Base-by-base conservation (phyloP, 208 protist species). In the Kentomonas sorsogonicus region DNA sequence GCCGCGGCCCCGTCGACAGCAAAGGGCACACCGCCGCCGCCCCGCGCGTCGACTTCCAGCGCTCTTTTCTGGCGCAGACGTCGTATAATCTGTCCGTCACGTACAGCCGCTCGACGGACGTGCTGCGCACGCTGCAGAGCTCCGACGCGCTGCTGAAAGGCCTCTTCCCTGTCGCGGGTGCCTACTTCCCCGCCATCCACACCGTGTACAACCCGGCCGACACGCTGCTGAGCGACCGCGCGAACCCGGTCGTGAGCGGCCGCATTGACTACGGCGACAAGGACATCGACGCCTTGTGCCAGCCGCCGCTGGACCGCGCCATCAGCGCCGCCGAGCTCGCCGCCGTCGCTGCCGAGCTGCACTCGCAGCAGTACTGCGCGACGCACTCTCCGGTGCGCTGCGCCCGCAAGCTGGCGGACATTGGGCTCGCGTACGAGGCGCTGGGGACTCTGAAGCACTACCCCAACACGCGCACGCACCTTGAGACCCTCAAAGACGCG, bases 51-150 rank as follows among this genome's bases (percentile, higher is more conserved):
- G 50, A 66, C 23, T 45, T 45, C 3, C 29, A 33, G 3, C 16
- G n/a, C 15, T 50, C 60, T 13, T 67, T 76, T 38, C 63, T 81
- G 39, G 34, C 58, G 10, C 61, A 59, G 3, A 53, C 66, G 34
- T 53, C 36, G 44, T 81, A 81, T 58, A 65, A 76, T 34, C 51
- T 72, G 18, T 55, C 44, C 16, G 51, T 85, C 31, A 18, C 69
- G n/a, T 78, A 80, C 64, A 77, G 63, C 41, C 79, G 79, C 44
- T 83, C 79, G 16, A 83, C 79, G 7, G 74, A 78, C 36, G 62
- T 77, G 30, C 58, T 67, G 29, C 79, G 79, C 39, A 84, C 77
- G 11, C 60, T 84, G 69, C 77, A 84, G 50, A 84, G 77, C 46
- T 63, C 72, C n/a, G 66, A 68, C 26, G 69, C 63, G 1, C 66